Evolutionary conservation across 2,329 filamentous ascomycete species (phyloP).

Genomic region (Dactylonectria estremocensis): DNA sequence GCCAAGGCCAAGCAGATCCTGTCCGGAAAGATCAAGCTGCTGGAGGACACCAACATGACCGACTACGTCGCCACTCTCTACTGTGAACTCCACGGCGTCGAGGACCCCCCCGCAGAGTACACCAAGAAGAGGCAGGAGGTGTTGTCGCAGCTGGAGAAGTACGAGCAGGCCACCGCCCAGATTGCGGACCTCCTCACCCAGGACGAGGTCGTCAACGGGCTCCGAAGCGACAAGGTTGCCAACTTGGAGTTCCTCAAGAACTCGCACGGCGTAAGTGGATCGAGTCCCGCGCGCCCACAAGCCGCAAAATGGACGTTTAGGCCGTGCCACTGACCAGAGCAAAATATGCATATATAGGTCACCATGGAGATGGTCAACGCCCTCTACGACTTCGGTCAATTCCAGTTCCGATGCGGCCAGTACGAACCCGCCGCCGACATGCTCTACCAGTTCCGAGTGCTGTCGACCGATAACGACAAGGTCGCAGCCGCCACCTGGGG

Average conservation of each 20-base stretch:
- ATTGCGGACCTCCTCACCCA: constrained; percentile 89
- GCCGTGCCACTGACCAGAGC: constrained; percentile 38
- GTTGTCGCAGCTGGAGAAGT: constrained; percentile 84
- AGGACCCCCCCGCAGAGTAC: constrained; percentile 87
- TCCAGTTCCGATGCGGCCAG: constrained; percentile 97
- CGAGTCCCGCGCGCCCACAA: constrained; percentile 21
- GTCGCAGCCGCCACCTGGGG: constrained; percentile 97
- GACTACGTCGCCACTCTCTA: constrained; percentile 96
- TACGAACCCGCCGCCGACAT: constrained; percentile 92
- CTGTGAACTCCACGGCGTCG: constrained; percentile 87
- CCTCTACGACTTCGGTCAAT: constrained; percentile 95
- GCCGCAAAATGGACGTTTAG: constrained; percentile 10
- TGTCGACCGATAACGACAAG: constrained; percentile 99
- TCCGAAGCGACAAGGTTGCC: constrained; percentile 97
- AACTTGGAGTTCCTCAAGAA: constrained; percentile 99
- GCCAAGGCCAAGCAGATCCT: constrained; percentile 78
- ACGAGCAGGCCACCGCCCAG: constrained; percentile 89
- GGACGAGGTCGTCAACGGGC: constrained; percentile 90
- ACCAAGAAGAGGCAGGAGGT: constrained; percentile 92
- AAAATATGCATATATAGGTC: constrained; percentile 66
- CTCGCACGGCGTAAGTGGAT: constrained; percentile 83
- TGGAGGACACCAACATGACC: constrained; percentile 99
- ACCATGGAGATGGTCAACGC: constrained; percentile 96
- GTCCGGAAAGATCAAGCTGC: constrained; percentile 90
- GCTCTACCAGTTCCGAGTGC: constrained; percentile 97